Evolutionary conservation across 2,329 filamentous ascomycete genomes (phyloP), one percentile per base, ranked within the genome.

Genomic region (Neofusicoccum laricinum): DNA sequence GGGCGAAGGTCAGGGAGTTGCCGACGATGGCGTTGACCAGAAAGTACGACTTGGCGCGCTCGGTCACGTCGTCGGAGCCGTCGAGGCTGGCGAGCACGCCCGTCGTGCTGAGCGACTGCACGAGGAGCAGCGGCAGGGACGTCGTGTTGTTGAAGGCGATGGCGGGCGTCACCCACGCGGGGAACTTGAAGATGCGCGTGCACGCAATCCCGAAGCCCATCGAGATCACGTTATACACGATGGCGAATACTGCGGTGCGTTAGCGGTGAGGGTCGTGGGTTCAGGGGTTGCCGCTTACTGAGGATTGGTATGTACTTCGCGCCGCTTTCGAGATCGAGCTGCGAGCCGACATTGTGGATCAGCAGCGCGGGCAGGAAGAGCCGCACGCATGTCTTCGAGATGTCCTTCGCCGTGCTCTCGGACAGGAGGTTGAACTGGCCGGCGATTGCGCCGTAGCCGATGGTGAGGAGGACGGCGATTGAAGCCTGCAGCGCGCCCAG

Each of bases 21-120:
- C 82, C 83, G 10, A 90, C 79, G 63, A 88, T 88, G 3, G 87
- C 83, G 67, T 87, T 89, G 65, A 90, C 83, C 3, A 90, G 75
- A 69, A 90, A 89, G 72, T 88, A 90, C 14, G 84, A 85, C 70
- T 88, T 86, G 6, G 86, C 86, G 10, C 87, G 79, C 61, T 84
- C 81, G 12, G 89, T 77, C 0, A 85, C 85, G 2, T 77, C 76
- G 1, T 74, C 68, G 2, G 76, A 73, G 1, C 78, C 72, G 67
- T 83, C 78, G 72, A 80, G 69, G 68, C 81, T 68, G 66, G 75
- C 66, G 6, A 90, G 76, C 30, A 88, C 84, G 2, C 85, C 86
- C 0, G 87, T 87, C 10, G 81, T 77, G 46, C 81, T 77, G 32
- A 87, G 75, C 3, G 83, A 82, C 71, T 84, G 78, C 3, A 85